phyloP scores from a whole-genome alignment of 1,139 yeast species.

The Suhomyces panamericanus region DNA sequence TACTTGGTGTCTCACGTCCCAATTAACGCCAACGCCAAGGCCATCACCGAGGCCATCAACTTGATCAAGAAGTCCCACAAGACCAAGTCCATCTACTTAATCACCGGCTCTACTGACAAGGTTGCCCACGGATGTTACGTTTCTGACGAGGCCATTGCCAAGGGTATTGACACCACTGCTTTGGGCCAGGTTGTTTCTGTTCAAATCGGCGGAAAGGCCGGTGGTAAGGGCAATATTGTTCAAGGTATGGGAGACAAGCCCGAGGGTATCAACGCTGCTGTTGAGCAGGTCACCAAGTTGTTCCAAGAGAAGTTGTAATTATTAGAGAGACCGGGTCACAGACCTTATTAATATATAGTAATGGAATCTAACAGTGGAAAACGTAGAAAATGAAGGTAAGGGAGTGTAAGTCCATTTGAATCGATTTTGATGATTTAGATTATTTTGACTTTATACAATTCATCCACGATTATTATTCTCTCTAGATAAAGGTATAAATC shows the following conservation, averaged over 20 bases:
- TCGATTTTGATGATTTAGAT: too few relatives aligned
- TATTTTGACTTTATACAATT: too few relatives aligned
- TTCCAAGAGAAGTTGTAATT: slow-evolving; percentile 54
- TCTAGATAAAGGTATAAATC: too few relatives aligned
- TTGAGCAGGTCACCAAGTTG: slow-evolving; percentile 61
- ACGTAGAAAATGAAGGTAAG: too few relatives aligned
- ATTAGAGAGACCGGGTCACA: background rate
- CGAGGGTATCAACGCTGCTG: slow-evolving; percentile 67
- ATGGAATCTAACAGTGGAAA: background rate
- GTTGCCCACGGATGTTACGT: slow-evolving; percentile 96
- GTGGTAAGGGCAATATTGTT: slow-evolving; percentile 95
- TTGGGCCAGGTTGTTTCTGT: slow-evolving; percentile 71
- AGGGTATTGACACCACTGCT: slow-evolving; percentile 75
- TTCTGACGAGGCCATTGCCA: slow-evolving; percentile 66
- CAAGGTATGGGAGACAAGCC: slow-evolving; percentile 96
- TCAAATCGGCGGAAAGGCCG: slow-evolving; percentile 93
- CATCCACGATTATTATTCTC: too few relatives aligned
- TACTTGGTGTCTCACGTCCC: slow-evolving; percentile 67
- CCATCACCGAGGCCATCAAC: slow-evolving; percentile 88
- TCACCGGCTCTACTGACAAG: slow-evolving; percentile 74
- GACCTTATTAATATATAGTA: slow-evolving; percentile 5
- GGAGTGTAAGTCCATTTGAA: too few relatives aligned
- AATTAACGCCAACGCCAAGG: slow-evolving; percentile 86
- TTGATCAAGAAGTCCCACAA: slow-evolving; percentile 76
- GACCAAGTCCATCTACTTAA: slow-evolving; percentile 75